Evolutionary conservation across 768 basidiomycete species (phyloP).

Genomic region (Tubosaeta sp.): DNA sequence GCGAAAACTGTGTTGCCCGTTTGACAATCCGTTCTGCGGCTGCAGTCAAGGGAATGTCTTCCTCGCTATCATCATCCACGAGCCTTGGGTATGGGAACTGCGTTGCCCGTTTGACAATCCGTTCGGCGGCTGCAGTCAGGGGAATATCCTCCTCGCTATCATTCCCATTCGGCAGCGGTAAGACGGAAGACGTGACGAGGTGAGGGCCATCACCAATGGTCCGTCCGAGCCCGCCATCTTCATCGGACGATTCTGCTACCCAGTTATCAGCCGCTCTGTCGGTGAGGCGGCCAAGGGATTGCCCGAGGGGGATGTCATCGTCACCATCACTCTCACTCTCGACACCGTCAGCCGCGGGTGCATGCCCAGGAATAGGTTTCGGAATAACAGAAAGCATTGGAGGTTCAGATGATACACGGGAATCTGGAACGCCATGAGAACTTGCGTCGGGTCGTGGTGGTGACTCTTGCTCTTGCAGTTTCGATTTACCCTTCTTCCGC

Average conservation of each 20-base stretch:
- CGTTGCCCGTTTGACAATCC: constrained; percentile 45
- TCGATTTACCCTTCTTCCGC: constrained; percentile 41
- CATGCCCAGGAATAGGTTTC: constrained; percentile 29
- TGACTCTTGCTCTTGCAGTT: constrained; percentile 41
- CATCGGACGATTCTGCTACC: constrained; percentile 63
- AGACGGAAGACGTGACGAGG: constrained; percentile 25
- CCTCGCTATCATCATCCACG: constrained; percentile 60
- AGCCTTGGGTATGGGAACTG: constrained; percentile 18
- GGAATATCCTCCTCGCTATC: constrained; percentile 78
- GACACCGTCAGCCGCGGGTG: constrained; percentile 34
- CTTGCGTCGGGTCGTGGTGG: constrained; percentile 29
- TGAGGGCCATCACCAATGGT: constrained; percentile 58
- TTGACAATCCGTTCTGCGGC: constrained; percentile 54
- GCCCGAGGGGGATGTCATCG: constrained; percentile 21
- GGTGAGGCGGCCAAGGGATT: constrained; percentile 10
- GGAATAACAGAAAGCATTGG: constrained; percentile 35
- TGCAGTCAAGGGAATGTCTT: constrained; percentile 72
- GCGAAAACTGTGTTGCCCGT: constrained; percentile 35
- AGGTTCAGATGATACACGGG: constrained; percentile 17
- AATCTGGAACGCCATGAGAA: constrained; percentile 25
- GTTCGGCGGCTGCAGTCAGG: constrained; percentile 56
- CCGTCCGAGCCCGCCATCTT: constrained; percentile 48
- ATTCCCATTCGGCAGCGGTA: neutral
- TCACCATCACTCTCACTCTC: constrained; percentile 54
- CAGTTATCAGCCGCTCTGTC: constrained; percentile 32